These are phyloP conservation scores for Leucocoprinus sp. DNA, from an alignment of 768 basidiomycete species.

Conservation along the genomic window DNA sequence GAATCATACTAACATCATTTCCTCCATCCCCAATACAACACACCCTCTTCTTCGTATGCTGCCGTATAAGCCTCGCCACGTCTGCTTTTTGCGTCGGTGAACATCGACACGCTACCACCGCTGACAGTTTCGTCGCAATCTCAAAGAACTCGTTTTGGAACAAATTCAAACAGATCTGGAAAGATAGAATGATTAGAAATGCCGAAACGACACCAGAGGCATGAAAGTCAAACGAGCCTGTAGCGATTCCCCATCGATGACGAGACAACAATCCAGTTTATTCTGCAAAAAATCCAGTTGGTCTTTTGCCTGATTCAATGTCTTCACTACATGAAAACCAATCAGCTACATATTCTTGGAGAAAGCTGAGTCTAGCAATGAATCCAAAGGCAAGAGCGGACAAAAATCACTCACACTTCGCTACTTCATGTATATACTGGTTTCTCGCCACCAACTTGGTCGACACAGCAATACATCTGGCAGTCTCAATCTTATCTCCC, in stretches of 20 bases:
- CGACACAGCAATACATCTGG: conserved; percentile 95
- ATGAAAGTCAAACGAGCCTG: conserved; percentile 59
- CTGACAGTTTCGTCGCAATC: conserved; percentile 91
- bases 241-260: conserved; percentile 95
- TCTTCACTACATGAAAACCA: conserved; percentile 56
- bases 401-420: conserved; percentile 61
- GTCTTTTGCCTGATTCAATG: conserved; percentile 72
- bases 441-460: conserved; percentile 93
- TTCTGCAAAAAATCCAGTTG: conserved; percentile 90
- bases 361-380: no score
- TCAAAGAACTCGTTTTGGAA: conserved; percentile 95
- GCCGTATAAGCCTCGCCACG: conserved; percentile 87
- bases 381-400: conserved; percentile 3
- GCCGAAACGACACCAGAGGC: background rate
- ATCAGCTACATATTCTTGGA: conserved; percentile 5
- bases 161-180: conserved; percentile 78
- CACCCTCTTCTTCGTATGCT: conserved; percentile 87
- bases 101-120: conserved; percentile 96
- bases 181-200: background rate
- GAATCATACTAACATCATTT: conserved; percentile 99
- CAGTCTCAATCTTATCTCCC: conserved; percentile 98
- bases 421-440: conserved; percentile 95
- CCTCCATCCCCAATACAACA: conserved; percentile 99
- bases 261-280: conserved; percentile 94
- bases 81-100: conserved; percentile 99